These are phyloP conservation scores for Verticillium longisporum DNA, from an alignment of 2,329 filamentous ascomycete genomes.

Conservation along the genomic window DNA sequence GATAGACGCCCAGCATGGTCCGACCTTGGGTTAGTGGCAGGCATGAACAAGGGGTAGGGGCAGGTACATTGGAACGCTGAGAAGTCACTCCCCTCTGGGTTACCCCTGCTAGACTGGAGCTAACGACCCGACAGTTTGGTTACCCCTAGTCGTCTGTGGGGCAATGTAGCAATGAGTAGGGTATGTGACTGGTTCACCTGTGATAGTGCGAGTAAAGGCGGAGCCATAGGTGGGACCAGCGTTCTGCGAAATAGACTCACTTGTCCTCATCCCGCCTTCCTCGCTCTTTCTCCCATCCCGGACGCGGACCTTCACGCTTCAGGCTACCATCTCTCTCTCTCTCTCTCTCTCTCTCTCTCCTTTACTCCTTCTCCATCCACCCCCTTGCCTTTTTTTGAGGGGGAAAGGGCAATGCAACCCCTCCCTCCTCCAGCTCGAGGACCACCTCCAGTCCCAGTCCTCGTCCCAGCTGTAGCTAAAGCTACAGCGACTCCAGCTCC, in stretches of 20 bases:
- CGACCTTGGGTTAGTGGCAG: not conserved
- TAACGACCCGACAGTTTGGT: slow-evolving; percentile 20
- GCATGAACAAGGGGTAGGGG: not conserved
- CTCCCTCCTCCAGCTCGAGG: no score
- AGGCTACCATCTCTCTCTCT: no score
- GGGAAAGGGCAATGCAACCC: no score
- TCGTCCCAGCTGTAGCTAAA: not conserved
- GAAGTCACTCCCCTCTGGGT: not conserved
- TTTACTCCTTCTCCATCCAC: not conserved
- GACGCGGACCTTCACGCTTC: not conserved
- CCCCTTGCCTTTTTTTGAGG: not conserved
- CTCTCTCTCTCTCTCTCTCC: no score
- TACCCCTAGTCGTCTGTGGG: slow-evolving; percentile 13
- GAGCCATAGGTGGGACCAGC: not conserved
- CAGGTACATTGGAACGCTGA: not conserved
- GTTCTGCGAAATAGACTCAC: not conserved
- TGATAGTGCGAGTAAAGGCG: not conserved
- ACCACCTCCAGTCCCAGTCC: not conserved
- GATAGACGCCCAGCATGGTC: not conserved
- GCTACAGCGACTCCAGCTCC: not conserved
- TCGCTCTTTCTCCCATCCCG: not conserved
- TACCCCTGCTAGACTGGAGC: not conserved
- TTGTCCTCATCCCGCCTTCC: not conserved
- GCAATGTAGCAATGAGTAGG: not conserved
- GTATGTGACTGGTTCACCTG: not conserved